These are phyloP conservation scores for Ganoderma boninense DNA, from an alignment of 1,284 basidiomycete species.

Conservation along the genomic window DNA sequence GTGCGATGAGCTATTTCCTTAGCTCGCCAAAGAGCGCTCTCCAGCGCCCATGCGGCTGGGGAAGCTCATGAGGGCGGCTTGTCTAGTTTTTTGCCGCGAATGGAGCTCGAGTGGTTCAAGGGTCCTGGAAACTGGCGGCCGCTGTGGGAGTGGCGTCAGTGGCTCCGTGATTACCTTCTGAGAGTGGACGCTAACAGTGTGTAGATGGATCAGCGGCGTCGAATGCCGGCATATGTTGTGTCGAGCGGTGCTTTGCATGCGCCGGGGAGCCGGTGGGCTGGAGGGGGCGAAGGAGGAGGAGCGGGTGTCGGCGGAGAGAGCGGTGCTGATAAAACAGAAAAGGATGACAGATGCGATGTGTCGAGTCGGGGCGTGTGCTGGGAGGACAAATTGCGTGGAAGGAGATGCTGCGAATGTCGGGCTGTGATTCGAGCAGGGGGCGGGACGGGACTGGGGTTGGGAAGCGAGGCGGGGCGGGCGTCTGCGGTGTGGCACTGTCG, in stretches of 20 bases:
- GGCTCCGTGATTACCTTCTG: neutral
- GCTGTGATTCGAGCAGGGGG: neutral
- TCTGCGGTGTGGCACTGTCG: constrained; percentile 26
- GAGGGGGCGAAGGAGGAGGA: neutral
- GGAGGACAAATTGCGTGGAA: constrained; percentile 10
- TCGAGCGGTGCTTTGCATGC: neutral
- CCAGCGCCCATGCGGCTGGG: neutral
- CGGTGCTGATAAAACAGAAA: neutral
- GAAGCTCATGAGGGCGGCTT: neutral
- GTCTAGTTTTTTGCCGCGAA: neutral
- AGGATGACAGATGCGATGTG: constrained; percentile 22
- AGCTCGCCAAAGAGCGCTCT: neutral
- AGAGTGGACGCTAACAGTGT: neutral
- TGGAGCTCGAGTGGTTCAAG: neutral
- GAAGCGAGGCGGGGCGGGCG: constrained; percentile 13
- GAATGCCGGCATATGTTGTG: constrained; percentile 2
- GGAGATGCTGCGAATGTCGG: neutral
- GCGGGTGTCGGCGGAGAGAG: neutral
- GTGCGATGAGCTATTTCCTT: neutral
- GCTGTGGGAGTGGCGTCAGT: neutral
- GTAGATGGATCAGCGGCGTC: neutral
- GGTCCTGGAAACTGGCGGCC: neutral
- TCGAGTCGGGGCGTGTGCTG: neutral
- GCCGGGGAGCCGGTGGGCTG: neutral
- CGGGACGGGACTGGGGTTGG: neutral